These are phyloP conservation scores for Pseudogymnoascus sp. DNA, from an alignment of 2,329 filamentous ascomycete species.

Conservation along the genomic window DNA sequence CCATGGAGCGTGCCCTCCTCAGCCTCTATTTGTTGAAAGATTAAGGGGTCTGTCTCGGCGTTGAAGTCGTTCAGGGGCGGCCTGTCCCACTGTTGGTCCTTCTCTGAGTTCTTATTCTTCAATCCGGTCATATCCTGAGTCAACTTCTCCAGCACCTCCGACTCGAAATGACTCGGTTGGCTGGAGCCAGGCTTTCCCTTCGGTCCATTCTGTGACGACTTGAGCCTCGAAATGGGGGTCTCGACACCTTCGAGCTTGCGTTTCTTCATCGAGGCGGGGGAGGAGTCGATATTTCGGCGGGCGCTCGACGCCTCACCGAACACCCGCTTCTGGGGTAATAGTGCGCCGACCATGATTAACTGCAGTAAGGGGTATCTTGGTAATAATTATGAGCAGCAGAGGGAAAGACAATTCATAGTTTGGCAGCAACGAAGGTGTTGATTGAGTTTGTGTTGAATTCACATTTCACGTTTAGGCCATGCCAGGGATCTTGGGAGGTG, in stretches of 20 bases:
- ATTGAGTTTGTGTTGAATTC: background rate
- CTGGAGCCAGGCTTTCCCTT: conserved; percentile 60
- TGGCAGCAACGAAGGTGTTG: background rate
- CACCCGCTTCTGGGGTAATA: conserved; percentile 63
- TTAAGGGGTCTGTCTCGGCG: conserved; percentile 59
- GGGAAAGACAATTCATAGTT: background rate
- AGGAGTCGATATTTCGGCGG: conserved; percentile 52
- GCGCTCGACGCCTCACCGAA: conserved; percentile 59
- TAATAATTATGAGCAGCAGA: background rate
- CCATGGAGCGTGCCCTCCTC: conserved; percentile 80
- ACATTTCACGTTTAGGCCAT: background rate
- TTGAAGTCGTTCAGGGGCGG: conserved; percentile 54
- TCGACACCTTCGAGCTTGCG: conserved; percentile 63
- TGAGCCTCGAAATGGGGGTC: conserved; percentile 49
- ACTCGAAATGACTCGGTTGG: conserved; percentile 81
- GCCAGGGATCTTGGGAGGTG: background rate
- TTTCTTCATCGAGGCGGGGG: conserved; percentile 58
- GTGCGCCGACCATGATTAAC: conserved; percentile 27
- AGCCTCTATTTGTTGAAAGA: conserved; percentile 91
- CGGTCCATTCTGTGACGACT: conserved; percentile 53
- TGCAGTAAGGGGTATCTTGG: background rate
- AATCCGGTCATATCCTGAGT: conserved; percentile 84
- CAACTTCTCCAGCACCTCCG: conserved; percentile 89
- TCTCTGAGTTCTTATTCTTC: conserved; percentile 82
- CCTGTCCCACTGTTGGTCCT: conserved; percentile 84